phyloP scores from a whole-genome alignment of 768 basidiomycete species.

The Phaffia tasmanica region DNA sequence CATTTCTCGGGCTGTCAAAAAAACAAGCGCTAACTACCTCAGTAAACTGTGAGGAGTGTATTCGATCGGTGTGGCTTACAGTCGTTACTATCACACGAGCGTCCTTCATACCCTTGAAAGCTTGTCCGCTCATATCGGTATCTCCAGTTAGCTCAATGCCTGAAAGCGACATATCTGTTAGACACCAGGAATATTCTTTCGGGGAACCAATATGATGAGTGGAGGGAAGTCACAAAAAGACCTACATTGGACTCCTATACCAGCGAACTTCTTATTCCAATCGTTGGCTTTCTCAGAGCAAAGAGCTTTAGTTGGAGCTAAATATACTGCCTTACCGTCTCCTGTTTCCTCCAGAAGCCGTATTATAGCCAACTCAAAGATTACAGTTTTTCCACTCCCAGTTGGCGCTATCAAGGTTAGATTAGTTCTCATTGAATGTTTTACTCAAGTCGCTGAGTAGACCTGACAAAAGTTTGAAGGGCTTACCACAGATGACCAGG shows the following conservation, averaged over 20 bases:
- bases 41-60: neutral
- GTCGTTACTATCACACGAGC: conserved; percentile 77
- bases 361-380: conserved; percentile 86
- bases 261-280: conserved; percentile 70
- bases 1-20: conserved; percentile 69
- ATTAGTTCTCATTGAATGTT: neutral
- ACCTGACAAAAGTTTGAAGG: neutral
- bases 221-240: neutral
- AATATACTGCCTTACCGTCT: conserved; percentile 64
- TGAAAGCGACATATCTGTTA: conserved; percentile 33
- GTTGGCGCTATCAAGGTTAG: conserved; percentile 55
- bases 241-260: conserved; percentile 64
- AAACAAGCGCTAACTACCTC: neutral
- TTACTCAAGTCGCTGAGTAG: neutral
- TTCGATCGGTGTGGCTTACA: conserved; percentile 40
- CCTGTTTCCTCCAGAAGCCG: conserved; percentile 49
- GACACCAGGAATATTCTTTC: conserved; percentile 9
- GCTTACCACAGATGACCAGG: conserved; percentile 37
- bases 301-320: conserved; percentile 89
- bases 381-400: conserved; percentile 82
- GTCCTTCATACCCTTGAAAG: conserved; percentile 62
- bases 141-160: conserved; percentile 90
- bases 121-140: conserved; percentile 53
- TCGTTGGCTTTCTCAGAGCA: conserved; percentile 75
- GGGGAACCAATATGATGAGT: neutral